Conservation (phyloP, 2,329 filamentous ascomycete genomes). For the Ascomycota sp. region DNA sequence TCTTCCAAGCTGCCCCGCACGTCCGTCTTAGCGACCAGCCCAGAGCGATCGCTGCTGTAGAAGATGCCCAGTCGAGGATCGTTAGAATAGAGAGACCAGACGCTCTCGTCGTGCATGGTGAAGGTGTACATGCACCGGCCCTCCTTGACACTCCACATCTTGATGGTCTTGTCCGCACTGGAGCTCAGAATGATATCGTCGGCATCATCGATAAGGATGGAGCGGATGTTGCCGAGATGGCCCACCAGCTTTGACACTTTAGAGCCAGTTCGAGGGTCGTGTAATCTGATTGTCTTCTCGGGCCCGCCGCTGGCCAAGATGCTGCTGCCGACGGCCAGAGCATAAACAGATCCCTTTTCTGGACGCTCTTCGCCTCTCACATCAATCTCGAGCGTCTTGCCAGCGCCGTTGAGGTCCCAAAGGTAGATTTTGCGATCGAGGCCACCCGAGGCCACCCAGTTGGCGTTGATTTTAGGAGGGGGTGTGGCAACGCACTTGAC, state of each 20-base stretch:
- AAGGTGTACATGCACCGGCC: constrained; percentile 94
- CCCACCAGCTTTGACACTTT: constrained; percentile 90
- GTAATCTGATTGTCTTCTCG: constrained; percentile 76
- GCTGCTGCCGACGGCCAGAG: constrained; percentile 55
- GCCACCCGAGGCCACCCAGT: constrained; percentile 86
- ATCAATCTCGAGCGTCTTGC: constrained; percentile 71
- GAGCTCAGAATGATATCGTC: constrained; percentile 84
- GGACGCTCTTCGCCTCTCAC: constrained; percentile 59
- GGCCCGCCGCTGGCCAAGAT: constrained; percentile 83
- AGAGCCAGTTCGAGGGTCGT: constrained; percentile 76
- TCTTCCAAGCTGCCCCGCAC: constrained; percentile 42
- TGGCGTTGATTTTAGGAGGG: constrained; percentile 30
- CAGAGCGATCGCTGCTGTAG: constrained; percentile 83
- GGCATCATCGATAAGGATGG: constrained; percentile 70
- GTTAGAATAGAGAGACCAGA: constrained; percentile 86
- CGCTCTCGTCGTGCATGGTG: constrained; percentile 96
- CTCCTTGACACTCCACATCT: constrained; percentile 89
- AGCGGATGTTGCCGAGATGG: constrained; percentile 81
- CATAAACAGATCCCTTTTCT: constrained; percentile 90
- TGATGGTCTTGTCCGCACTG: constrained; percentile 89
- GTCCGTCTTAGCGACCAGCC: constrained; percentile 89
- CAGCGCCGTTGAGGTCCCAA: constrained; percentile 78
- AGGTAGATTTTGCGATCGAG: constrained; percentile 78
- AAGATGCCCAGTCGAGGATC: constrained; percentile 71
- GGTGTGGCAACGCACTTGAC: constrained; percentile 83